Percentiles rank a stretch among this genome's conserved stretches.
Evolutionary conservation across 2,329 filamentous ascomycete genomes (phyloP).

Genomic region (Aspergillus sp.): DNA sequence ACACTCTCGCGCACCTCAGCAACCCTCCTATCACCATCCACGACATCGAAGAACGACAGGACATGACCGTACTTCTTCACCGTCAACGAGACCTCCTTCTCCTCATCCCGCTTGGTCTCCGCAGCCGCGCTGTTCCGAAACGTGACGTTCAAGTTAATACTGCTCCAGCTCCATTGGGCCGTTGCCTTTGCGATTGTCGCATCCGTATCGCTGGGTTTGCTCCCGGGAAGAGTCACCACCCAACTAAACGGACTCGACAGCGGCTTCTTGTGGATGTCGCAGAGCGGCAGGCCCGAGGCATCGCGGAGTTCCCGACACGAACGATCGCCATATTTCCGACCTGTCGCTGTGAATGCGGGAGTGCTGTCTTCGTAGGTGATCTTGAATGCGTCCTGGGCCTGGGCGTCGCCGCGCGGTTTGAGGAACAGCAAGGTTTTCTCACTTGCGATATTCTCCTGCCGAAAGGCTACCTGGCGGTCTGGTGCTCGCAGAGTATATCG

Average conservation of each 20-base stretch:
- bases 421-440: constrained; percentile 12
- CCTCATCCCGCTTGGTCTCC: constrained; percentile 5
- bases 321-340: constrained; percentile 17
- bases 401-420: constrained; percentile 8
- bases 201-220: neutral
- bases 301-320: constrained; percentile 19
- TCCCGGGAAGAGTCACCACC: constrained; percentile 9
- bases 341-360: constrained; percentile 14
- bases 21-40: constrained; percentile 15
- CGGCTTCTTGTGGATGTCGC: constrained; percentile 16
- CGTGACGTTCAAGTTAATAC: constrained; percentile 9
- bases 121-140: constrained; percentile 11
- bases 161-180: constrained; percentile 2
- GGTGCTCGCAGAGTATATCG: constrained; percentile 13
- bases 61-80: constrained; percentile 10
- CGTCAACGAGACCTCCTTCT: constrained; percentile 7
- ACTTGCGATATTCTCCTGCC: constrained; percentile 11
- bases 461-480: constrained; percentile 13
- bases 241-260: constrained; percentile 6
- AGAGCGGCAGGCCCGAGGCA: constrained; percentile 17
- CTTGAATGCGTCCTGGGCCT: constrained; percentile 12
- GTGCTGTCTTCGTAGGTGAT: constrained; percentile 13
- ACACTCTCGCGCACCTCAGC: constrained; percentile 15
- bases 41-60: constrained; percentile 12
- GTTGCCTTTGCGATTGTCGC: constrained; percentile 6